Base-by-base conservation (phyloP, 805 yeast genomes). In the Saccharomycodes ludwigii region DNA sequence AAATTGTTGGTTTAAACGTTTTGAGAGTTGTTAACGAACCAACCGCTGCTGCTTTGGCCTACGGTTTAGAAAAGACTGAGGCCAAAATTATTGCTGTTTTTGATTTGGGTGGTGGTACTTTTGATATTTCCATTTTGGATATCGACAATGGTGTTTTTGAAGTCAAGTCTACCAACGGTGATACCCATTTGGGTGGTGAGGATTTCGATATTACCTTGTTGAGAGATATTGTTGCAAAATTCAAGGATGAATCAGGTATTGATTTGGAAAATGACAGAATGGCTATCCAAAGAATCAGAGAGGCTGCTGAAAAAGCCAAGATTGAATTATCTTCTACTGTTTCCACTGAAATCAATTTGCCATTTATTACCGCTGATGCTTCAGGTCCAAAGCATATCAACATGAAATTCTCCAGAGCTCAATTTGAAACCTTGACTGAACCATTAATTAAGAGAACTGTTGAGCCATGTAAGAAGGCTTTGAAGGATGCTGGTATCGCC, bases 81-180 rank as follows among this genome's bases (percentile, higher is more conserved):
- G 69, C 76, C 53, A 77, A 76, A 64, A 79, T 80, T 40, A 94
- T 85, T 49, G 96, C 96, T 40, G 96, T 85, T 44, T 85, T 86
- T 67, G 96, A 85, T 66, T 72, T 85, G 55, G 96, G 96, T 76
- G 96, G 96, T 63, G 96, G 96, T 76, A 85, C 96, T 52, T 85
- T 85, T 59, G 96, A 85, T 79, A 79, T 85, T 63, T 85, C 96
- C 49, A 82, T 85, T 58, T 72, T 85, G 56, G 96, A 86, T 70
- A 86, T 85, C 51, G 95, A 86, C 66, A 84, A 85, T 57, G 96
- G 96, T 71, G 96, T 85, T 46, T 85, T 85, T 52, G 96, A 85
- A 71, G 96, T 85, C 59, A 85, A 85, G 68, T 83, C 95, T 41
- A 85, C 96, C 56, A 86, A 86, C 65, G 96, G 93, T 54, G 78